Conservation (phyloP, 2,329 filamentous ascomycete species). For the Curvularia lunata region DNA sequence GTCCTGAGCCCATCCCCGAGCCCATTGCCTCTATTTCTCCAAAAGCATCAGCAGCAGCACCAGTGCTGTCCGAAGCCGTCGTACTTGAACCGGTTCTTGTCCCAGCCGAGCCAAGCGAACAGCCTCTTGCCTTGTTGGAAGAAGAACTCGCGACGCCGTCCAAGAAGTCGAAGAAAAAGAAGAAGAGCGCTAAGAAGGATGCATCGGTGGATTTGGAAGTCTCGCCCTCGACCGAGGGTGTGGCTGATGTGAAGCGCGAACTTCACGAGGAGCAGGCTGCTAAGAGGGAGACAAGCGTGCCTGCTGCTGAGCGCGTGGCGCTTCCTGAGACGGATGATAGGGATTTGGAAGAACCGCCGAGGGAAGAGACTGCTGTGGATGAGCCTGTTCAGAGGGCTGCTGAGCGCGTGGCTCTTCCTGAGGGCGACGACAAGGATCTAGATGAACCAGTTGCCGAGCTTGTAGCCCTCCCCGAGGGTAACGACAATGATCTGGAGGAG, state of each 20-base stretch:
- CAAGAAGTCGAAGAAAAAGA: conserved; percentile 55
- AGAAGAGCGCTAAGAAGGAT: conserved; percentile 37
- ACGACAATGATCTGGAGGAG: not conserved
- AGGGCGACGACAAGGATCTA: not conserved
- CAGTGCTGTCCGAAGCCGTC: not conserved
- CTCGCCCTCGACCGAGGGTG: not conserved
- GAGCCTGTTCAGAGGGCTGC: not conserved
- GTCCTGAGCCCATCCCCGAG: not conserved
- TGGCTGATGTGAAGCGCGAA: not conserved
- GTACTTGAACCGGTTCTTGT: not conserved
- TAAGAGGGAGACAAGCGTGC: not conserved
- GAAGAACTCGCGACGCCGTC: conserved; percentile 35
- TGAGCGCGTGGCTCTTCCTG: not conserved
- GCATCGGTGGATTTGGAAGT: conserved; percentile 15
- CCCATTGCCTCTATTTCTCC: not conserved
- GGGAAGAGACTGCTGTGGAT: not conserved
- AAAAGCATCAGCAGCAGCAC: not conserved
- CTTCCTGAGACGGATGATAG: conserved; percentile 7
- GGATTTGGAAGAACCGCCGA: not conserved
- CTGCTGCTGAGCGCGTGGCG: conserved; percentile 7
- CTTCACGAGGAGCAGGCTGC: not conserved
- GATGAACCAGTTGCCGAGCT: not conserved
- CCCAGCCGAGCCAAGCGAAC: conserved; percentile 6
- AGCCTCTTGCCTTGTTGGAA: conserved; percentile 9
- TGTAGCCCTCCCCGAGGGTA: not conserved